A percentile compares a stretch with the other conserved stretches of the same genome.
Evolutionary conservation across 345 rosid genomes (phyloP).

Genomic region (Isatis tinctoria): DNA sequence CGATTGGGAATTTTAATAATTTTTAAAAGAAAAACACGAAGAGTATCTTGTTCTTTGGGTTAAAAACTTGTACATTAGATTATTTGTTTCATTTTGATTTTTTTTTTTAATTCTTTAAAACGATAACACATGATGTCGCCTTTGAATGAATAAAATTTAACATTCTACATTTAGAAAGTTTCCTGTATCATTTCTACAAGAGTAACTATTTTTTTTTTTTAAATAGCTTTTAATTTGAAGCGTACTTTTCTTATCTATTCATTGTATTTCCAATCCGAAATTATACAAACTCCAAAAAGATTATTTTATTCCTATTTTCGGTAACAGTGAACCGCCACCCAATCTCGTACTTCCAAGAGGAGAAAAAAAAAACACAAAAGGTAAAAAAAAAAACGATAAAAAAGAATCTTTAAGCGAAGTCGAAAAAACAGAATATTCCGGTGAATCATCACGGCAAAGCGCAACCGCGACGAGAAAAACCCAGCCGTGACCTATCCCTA

Average conservation of each 20-base stretch:
- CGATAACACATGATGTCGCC: too few relatives aligned
- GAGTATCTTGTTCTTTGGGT: not conserved
- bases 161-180: too few relatives aligned
- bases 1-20: not conserved
- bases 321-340: slow-evolving; percentile 19
- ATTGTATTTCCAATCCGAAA: not conserved
- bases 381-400: not conserved
- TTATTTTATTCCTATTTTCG: slow-evolving; percentile 22
- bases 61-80: too few relatives aligned
- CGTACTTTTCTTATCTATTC: too few relatives aligned
- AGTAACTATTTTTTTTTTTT: too few relatives aligned
- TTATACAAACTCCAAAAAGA: slow-evolving; percentile 17
- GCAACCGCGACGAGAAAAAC: slow-evolving; percentile 78
- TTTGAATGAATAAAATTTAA: too few relatives aligned
- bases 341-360: slow-evolving; percentile 9
- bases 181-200: too few relatives aligned
- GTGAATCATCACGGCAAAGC: slow-evolving; percentile 30
- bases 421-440: not conserved
- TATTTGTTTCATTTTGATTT: too few relatives aligned
- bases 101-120: too few relatives aligned
- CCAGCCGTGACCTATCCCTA: slow-evolving; percentile 61
- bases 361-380: not conserved
- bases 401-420: slow-evolving; percentile 11
- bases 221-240: too few relatives aligned
- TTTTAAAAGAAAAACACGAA: not conserved